Base-by-base conservation (phyloP, 2,329 filamentous ascomycete genomes). In the Penicillium vulpinum region DNA sequence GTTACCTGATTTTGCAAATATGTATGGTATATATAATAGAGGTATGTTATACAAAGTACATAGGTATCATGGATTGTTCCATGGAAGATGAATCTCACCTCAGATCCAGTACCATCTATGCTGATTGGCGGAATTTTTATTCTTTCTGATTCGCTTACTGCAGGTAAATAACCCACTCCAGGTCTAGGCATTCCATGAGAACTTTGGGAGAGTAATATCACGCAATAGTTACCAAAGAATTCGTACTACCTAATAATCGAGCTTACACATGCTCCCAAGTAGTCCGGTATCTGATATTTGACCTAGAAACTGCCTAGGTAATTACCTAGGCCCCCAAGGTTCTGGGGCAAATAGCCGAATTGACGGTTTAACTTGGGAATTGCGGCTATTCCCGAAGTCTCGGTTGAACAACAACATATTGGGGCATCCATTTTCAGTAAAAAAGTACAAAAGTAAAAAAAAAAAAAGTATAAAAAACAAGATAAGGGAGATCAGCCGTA, bases 71-170 rank as follows among this genome's bases (percentile, higher is more conserved):
- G 28, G 11, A 24, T 39, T 16, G 4, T 28, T 48, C 22, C 16
- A 44, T 44, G 41, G 11, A 26, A 21, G 16, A 8, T n/a, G 28
- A 56, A 56, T 56, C 54, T 52, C 43, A 56, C 54, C 47, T 56
- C 54, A 52, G 48, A 52, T 40, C 28, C 21, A 13, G 47, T 16
- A 13, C 8, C 2, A 21, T 24, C 8, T 38, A 29, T 8, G 16
- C 6, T 57, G 21, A 57, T 54, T 48, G 44, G 50, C 21, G 22
- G 36, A 54, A 18, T 1, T 21, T 8, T 5, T 11, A 22, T 21
- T 33, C 15, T 46, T 15, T 33, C 29, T 46, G 43, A 46, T 46
- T 46, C 26, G 26, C 28, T 45, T 28, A n/a, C n/a, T n/a, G n/a
- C n/a, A n/a, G n/a, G 10, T 9, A 31, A n/a, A 45, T 21, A 29